These are phyloP conservation scores for Spizellomyces punctatus DNA, from an alignment of 192 early-diverging fungal genomes.

Conservation along the genomic window DNA sequence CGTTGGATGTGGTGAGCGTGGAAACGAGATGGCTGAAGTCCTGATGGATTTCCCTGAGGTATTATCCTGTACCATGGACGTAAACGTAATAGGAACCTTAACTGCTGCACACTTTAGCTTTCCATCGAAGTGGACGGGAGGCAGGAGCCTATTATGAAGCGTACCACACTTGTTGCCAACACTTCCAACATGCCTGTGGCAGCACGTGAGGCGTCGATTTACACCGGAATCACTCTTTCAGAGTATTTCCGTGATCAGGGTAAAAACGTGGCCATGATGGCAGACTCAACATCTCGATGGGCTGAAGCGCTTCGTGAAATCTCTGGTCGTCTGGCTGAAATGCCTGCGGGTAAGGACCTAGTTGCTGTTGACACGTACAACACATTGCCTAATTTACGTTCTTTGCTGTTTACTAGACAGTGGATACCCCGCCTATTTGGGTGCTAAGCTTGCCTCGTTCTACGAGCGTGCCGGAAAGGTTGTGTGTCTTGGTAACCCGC, in stretches of 20 bases:
- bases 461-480: constrained; percentile 99
- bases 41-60: constrained; percentile 98
- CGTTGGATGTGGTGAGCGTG: constrained; percentile 92
- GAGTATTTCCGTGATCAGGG: constrained; percentile 99
- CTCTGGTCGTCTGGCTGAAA: constrained; percentile 99
- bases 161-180: constrained; percentile 98
- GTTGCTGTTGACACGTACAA: not conserved
- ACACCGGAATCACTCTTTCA: constrained; percentile 99
- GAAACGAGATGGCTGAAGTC: constrained; percentile 99
- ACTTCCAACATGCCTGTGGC: constrained; percentile 99
- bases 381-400: constrained; percentile 8
- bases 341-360: constrained; percentile 79
- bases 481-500: constrained; percentile 93
- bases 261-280: constrained; percentile 99
- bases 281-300: constrained; percentile 99
- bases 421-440: constrained; percentile 98
- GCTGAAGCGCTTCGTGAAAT: constrained; percentile 99
- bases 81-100: not conserved
- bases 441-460: constrained; percentile 98
- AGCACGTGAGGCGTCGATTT: constrained; percentile 99
- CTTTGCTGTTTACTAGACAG: constrained; percentile 59
- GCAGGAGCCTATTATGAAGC: constrained; percentile 99
- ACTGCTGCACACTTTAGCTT: constrained; percentile 52
- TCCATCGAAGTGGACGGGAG: constrained; percentile 92
- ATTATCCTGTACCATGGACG: not conserved